A percentile compares a stretch with the other conserved stretches of the same genome.
Evolutionary conservation across 1,139 yeast genomes (phyloP).

Genomic region (Geotrichum klebahnii): DNA sequence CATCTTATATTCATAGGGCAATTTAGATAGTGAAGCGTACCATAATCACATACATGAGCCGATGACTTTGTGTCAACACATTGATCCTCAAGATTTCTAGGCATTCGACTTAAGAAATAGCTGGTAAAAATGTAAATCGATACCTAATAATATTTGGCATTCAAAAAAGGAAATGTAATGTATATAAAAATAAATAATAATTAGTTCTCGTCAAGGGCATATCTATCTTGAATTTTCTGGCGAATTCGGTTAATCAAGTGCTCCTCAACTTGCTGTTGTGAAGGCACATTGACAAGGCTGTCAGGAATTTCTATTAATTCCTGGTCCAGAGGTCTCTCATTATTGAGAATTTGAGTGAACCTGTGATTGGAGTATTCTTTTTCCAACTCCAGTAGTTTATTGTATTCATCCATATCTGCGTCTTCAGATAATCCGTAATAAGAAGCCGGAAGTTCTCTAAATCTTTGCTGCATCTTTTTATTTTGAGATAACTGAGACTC

Average conservation of each 20-base stretch:
- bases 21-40: too few species aligned
- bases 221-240: constrained; percentile 42
- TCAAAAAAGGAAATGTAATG: not conserved
- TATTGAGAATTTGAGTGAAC: constrained; percentile 17
- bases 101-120: too few species aligned
- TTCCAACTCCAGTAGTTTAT: constrained; percentile 31
- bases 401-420: constrained; percentile 23
- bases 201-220: constrained; percentile 21
- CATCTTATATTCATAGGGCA: too few species aligned
- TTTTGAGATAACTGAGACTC: constrained; percentile 29
- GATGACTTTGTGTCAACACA: too few species aligned
- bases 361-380: constrained; percentile 27
- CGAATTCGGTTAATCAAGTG: constrained; percentile 49
- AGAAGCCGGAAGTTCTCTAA: constrained; percentile 36
- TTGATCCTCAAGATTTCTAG: too few species aligned
- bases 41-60: too few species aligned
- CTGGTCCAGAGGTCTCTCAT: constrained; percentile 14
- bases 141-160: too few species aligned
- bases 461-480: constrained; percentile 25
- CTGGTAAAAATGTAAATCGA: too few species aligned
- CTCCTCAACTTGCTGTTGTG: constrained; percentile 44
- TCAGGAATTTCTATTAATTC: constrained; percentile 29
- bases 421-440: constrained; percentile 52
- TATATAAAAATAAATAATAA: not conserved
- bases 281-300: constrained; percentile 37